These are phyloP conservation scores for Pseudogymnoascus sp. DNA, from an alignment of 2,329 filamentous ascomycete species.

Conservation along the genomic window DNA sequence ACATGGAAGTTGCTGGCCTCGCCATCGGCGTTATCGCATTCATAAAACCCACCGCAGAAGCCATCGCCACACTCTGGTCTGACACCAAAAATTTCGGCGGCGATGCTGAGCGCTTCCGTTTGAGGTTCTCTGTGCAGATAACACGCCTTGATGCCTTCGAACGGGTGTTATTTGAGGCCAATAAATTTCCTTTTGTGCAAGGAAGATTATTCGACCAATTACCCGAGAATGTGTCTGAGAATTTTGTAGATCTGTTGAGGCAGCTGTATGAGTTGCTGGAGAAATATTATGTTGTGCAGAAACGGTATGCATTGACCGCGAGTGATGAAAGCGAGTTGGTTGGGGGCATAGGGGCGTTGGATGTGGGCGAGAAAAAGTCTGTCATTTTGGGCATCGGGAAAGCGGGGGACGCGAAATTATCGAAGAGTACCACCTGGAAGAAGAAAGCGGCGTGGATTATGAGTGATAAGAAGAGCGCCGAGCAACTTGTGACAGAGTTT, in stretches of 20 bases:
- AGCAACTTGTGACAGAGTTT: background rate
- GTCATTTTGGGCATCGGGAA: background rate
- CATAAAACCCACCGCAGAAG: background rate
- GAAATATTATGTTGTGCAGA: background rate
- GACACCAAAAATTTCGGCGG: background rate
- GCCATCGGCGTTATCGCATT: background rate
- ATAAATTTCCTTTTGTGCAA: background rate
- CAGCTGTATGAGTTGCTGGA: background rate
- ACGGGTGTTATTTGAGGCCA: background rate
- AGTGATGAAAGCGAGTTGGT: background rate
- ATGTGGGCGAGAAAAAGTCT: background rate
- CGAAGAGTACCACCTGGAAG: background rate
- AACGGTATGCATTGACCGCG: background rate
- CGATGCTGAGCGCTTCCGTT: background rate
- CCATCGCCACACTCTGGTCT: background rate
- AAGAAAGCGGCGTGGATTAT: background rate
- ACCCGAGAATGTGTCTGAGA: background rate
- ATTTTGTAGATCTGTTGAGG: constrained; percentile 1
- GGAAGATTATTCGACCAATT: background rate
- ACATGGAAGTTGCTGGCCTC: background rate
- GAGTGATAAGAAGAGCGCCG: background rate
- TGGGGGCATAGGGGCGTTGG: background rate
- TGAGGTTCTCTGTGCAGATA: background rate
- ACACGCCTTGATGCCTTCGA: background rate
- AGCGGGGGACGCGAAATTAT: background rate